These are phyloP conservation scores for Phytophthora sansomeana DNA, from an alignment of 352 stramenopile genomes.

Conservation along the genomic window DNA sequence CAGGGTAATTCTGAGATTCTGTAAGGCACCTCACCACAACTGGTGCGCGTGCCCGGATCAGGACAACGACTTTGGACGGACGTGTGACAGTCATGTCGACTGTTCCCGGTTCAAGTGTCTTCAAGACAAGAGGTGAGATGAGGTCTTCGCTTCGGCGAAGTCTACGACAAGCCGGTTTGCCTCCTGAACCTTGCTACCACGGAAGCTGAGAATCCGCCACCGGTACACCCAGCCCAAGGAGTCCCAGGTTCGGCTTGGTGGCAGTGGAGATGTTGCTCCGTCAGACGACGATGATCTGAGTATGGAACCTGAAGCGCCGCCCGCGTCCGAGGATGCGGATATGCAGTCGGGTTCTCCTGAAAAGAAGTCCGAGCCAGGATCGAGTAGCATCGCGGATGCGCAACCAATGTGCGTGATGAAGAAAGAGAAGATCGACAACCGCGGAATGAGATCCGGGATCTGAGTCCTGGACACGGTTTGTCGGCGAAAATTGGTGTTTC, in stretches of 20 bases:
- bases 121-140: background rate
- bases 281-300: too few relatives aligned
- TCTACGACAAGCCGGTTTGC: background rate
- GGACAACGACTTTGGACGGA: constrained; percentile 4
- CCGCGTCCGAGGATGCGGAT: background rate
- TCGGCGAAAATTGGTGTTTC: background rate
- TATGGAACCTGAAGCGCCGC: background rate
- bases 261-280: too few relatives aligned
- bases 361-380: background rate
- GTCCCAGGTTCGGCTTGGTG: too few relatives aligned
- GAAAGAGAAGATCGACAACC: background rate
- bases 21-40: background rate
- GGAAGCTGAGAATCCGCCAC: too few relatives aligned
- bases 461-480: background rate
- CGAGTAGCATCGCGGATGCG: background rate
- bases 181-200: background rate
- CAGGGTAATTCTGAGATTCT: background rate
- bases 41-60: too few relatives aligned
- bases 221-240: too few relatives aligned
- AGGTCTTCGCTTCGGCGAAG: constrained; percentile 7
- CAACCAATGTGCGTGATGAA: background rate
- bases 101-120: background rate
- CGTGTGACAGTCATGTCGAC: background rate
- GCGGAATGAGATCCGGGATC: background rate
- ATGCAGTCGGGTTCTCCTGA: background rate